Base-by-base conservation (phyloP, 192 early-diverging fungal species). In the Umbelopsis ramanniana region DNA sequence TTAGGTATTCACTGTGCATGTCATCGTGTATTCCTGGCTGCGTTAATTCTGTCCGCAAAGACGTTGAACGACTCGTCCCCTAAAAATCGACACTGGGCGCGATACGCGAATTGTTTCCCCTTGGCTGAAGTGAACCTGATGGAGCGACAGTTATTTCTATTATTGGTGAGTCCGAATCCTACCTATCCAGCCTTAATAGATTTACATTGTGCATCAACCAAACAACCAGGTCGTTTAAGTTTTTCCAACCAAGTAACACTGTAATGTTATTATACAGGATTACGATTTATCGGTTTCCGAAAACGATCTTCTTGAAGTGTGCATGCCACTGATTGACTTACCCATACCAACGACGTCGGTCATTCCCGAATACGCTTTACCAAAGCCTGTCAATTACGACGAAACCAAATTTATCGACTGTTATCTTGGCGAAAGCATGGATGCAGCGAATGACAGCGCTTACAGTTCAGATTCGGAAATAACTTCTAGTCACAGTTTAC, bases 41-140 rank as follows among this genome's bases (percentile, higher is more conserved):
- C 85, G 15, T 80, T 92, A 19, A 91, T 92, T 48, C 79, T 92
- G 11, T 86, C 89, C 17, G 88, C 88, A 46, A 92, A 92, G 73
- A 91, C 91, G 47, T 82, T 91, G n/a, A 92, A 92, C 55, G 91
- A 92, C 55, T 87, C 89, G 19, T 90, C 89, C 37, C 89, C 89
- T 23, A 92, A 90, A 73, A 92, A 92, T 83, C 91, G 90, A 77
- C 87, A 92, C 74, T 92, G 91, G 91, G 88, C 89, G 50, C 81
- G 85, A 52, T 90, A 88, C 69, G 89, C 89, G 0, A 80, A 76
- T 0, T 76, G 88, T 63, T 92, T 91, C 71, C 88, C 91, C 15
- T 81, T 92, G 9, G 83, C 85, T 23, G 89, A 92, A 69, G 88
- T 92, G 63, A 92, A 92, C 55, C 77, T 92, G 26, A 92, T 92